Evolutionary conservation across 805 yeast genomes (phyloP).

Genomic region (Yamadazyma paraphyllophila): DNA sequence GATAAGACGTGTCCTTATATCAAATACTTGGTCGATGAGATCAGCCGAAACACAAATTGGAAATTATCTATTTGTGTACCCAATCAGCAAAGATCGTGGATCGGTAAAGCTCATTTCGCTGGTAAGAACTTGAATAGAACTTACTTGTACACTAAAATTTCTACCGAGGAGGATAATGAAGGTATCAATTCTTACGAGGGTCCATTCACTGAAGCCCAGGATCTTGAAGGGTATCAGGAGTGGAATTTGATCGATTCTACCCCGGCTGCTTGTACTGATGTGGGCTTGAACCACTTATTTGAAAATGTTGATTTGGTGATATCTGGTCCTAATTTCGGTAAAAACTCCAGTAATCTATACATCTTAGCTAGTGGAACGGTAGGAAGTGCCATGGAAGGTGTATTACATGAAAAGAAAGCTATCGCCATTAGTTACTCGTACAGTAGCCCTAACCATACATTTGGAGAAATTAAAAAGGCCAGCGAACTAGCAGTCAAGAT

Average conservation of each 20-base stretch:
- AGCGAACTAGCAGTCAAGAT: constrained; percentile 64
- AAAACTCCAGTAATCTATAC: constrained; percentile 86
- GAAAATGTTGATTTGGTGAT: constrained; percentile 66
- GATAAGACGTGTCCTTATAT: constrained; percentile 80
- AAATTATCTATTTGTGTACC: constrained; percentile 82
- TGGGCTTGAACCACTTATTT: constrained; percentile 75
- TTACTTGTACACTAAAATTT: constrained; percentile 55
- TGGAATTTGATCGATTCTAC: constrained; percentile 91
- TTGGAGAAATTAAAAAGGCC: constrained; percentile 57
- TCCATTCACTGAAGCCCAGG: constrained; percentile 58
- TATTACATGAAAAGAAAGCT: constrained; percentile 64
- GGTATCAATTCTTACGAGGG: constrained; percentile 54
- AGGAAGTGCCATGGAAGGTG: constrained; percentile 96
- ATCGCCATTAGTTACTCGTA: constrained; percentile 89
- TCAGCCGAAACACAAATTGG: constrained; percentile 72
- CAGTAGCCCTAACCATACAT: constrained; percentile 48
- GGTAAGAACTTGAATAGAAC: constrained; percentile 61
- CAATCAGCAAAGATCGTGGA: constrained; percentile 87
- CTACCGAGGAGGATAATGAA: constrained; percentile 46
- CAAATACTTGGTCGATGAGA: constrained; percentile 72
- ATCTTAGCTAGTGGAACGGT: constrained; percentile 91
- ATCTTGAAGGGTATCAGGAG: constrained; percentile 50
- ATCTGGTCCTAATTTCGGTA: constrained; percentile 95
- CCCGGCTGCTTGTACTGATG: constrained; percentile 93
- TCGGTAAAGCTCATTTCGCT: constrained; percentile 94